Evolutionary conservation across 1,139 yeast genomes (phyloP), one percentile per base, ranked within the genome.

Genomic region (Scheffersomyces stambukii): DNA sequence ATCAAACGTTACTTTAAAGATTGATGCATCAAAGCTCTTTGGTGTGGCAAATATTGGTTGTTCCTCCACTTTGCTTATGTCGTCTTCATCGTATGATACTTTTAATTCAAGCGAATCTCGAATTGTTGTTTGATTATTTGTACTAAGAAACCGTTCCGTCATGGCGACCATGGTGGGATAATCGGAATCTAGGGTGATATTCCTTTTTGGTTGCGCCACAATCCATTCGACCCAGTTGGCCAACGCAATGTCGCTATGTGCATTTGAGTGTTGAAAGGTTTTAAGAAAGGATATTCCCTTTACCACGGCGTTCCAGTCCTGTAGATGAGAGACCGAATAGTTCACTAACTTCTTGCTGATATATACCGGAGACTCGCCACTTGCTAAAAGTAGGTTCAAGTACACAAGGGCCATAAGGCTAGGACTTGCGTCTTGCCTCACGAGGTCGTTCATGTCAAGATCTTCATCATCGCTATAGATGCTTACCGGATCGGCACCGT

Each of bases 361-460:
- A 23, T 35, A 43, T 3, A 31, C 14, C 0, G 61, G 57, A 1
- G 58, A 38, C 31, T 61, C 67, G 1, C 60, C 63, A 2, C 33
- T 36, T 11, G 39, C 32, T 18, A 53, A 33, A 11, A 54, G 48
- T 23, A 32, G 30, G n/a, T 37, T 26, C 5, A 39, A 30, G 19
- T 37, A 44, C 23, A 26, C 32, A 13, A 25, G 29, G 2, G 38
- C 29, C 4, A 5, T 11, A 18, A 18, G n/a, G 11, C 10, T 7
- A 11, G 20, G 11, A 13, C 12, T 18, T 18, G 22, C 21, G 15
- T 18, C 20, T 25, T 25, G 16, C 8, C n/a, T 6, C 5, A n/a
- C 11, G 4, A 7, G n/a, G 5, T 8, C 20, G 6, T 18, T 11
- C 5, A 7, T 11, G 4, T 18, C 20, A 3, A 5, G 11, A 5